These are phyloP conservation scores for Fistulinella cinereoalba DNA, from an alignment of 1,284 basidiomycete species.

Conservation along the genomic window DNA sequence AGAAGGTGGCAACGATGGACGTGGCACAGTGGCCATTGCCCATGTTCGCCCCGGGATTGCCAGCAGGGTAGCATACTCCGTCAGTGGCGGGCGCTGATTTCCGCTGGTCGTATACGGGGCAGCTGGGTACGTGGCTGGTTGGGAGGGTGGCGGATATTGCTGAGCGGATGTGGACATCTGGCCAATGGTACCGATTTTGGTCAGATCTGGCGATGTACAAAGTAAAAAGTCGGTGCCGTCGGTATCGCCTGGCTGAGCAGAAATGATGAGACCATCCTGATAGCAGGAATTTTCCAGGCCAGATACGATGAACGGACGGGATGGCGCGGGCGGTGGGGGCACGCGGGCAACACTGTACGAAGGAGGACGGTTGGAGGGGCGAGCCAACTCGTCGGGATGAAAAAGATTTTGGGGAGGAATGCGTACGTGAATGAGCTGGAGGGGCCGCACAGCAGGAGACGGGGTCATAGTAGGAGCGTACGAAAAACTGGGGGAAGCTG, in stretches of 20 bases:
- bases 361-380: constrained; percentile 43
- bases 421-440: constrained; percentile 75
- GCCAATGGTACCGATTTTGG: constrained; percentile 61
- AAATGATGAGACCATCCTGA: constrained; percentile 60
- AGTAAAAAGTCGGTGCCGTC: constrained; percentile 75
- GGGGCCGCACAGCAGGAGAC: constrained; percentile 40
- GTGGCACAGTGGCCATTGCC: constrained; percentile 67
- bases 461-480: constrained; percentile 29
- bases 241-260: constrained; percentile 66
- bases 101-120: constrained; percentile 42
- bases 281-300: constrained; percentile 60
- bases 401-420: constrained; percentile 73
- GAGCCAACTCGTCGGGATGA: constrained; percentile 69
- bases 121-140: constrained; percentile 33
- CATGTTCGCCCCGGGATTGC: constrained; percentile 80
- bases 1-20: constrained; percentile 32
- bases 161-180: constrained; percentile 49
- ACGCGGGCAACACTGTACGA: constrained; percentile 46
- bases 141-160: constrained; percentile 39
- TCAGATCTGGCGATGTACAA: constrained; percentile 75
- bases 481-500: constrained; percentile 42
- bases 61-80: constrained; percentile 74
- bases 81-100: constrained; percentile 58
- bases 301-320: constrained; percentile 55
- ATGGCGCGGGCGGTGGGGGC: constrained; percentile 40